Conservation (phyloP, 805 yeast species). For the Saccharomycopsis sp. region DNA sequence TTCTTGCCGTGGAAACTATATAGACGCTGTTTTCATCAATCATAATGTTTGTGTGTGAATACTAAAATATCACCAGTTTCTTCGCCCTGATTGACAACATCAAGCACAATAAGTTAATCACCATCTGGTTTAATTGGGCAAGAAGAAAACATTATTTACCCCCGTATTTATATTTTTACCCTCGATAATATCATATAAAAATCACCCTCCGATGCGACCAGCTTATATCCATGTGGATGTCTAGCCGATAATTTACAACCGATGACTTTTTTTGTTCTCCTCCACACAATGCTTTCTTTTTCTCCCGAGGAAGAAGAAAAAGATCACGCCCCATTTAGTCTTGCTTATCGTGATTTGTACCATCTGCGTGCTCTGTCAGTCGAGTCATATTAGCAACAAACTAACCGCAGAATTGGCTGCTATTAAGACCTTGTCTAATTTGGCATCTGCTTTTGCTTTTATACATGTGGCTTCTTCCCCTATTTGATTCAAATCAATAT, state of each 20-base stretch:
- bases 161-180: neutral
- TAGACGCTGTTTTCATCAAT: constrained; percentile 42
- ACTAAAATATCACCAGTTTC: no score
- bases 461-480: no score
- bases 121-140: neutral
- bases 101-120: neutral
- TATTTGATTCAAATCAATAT: no score
- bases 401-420: no score
- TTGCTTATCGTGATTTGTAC: no score
- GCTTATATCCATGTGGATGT: neutral
- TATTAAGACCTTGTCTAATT: no score
- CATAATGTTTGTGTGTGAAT: neutral
- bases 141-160: neutral
- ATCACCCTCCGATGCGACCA: neutral
- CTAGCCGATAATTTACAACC: neutral
- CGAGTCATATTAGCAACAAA: no score
- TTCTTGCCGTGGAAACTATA: constrained; percentile 85
- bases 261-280: neutral
- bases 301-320: neutral
- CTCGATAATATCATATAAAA: neutral
- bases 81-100: neutral
- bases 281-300: neutral
- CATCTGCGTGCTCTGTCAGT: no score
- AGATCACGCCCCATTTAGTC: no score
- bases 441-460: no score